Base-by-base conservation (phyloP, 2,329 filamentous ascomycete genomes). In the Fusarium pseudograminearum region DNA sequence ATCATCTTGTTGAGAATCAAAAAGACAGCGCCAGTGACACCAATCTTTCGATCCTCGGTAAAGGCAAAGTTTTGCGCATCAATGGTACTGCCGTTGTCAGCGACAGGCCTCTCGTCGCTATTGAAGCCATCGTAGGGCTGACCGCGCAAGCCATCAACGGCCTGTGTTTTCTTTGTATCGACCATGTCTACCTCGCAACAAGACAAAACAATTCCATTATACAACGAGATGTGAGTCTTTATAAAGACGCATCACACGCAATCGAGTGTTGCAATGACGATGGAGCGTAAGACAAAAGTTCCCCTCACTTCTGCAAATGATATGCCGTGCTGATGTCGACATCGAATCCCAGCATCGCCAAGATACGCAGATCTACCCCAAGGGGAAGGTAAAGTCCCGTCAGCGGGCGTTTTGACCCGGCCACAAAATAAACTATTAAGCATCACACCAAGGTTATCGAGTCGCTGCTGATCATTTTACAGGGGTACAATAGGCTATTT, bases 1-100 rank as follows among this genome's bases (percentile, higher is more conserved):
- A 88, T 86, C 84, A 88, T 87, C 72, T 86, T 87, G 61, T 88
- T 88, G 20, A 87, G 67, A 40, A 88, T 87, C 40, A 88, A 67
- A 57, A 87, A 87, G 1, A 85, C 82, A 8, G 85, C 82, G 4
- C 85, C 85, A 0, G 82, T 83, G 30, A 87, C 76, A 1, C 85
- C 86, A 22, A 88, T 83, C 75, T 86, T 86, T 11, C 82, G 76
- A 50, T 80, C 79, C 3, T 84, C 83, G 1, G 76, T 72, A 51
- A 79, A 79, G 5, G 69, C 76, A 68, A 80, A 82, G 8, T 75
- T 76, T 55, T 82, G 34, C 81, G 89, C 71, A 77, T 87, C 72
- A 31, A 78, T 66, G 20, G 73, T 73, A 18, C 70, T 75, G 3
- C 44, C 71, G 28, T 66, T 67, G 12, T 74, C 73, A 30, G 28